Percentiles rank a stretch among this genome's conserved stretches.
These are phyloP conservation scores for Penicillium parvum DNA, from an alignment of 495 filamentous ascomycete species.

Conservation along the genomic window DNA sequence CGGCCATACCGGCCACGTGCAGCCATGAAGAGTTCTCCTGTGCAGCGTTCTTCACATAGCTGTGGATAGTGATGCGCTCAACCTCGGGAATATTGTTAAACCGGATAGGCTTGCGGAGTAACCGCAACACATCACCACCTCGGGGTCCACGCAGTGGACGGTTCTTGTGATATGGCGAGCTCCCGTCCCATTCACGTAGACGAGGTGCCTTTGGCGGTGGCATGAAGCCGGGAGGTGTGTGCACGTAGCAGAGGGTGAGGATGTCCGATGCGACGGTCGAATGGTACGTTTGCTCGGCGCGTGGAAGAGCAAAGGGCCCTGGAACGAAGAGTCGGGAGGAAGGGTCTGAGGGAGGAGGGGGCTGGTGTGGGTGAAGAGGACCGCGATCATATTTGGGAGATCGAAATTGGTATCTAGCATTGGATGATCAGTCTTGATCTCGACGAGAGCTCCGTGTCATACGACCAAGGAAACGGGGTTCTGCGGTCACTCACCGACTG, in stretches of 20 bases:
- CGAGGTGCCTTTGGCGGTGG: constrained; percentile 60
- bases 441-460: constrained; percentile 2
- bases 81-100: constrained; percentile 85
- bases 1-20: constrained; percentile 72
- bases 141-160: constrained; percentile 77
- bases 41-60: constrained; percentile 59
- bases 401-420: constrained; percentile 78
- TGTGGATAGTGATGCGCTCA: constrained; percentile 73
- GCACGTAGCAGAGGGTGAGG: constrained; percentile 81
- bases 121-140: constrained; percentile 61
- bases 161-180: constrained; percentile 90
- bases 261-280: constrained; percentile 84
- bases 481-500: constrained; percentile 53
- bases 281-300: constrained; percentile 85
- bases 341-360: constrained; percentile 76
- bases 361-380: constrained; percentile 87
- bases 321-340: constrained; percentile 85
- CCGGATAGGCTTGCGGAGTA: constrained; percentile 70
- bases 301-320: constrained; percentile 85
- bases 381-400: constrained; percentile 92
- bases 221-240: constrained; percentile 69
- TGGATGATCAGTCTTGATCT: constrained; percentile 8
- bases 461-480: background rate
- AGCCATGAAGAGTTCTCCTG: constrained; percentile 61
- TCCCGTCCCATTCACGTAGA: constrained; percentile 81